Conservation (phyloP, 495 filamentous ascomycete genomes). For the Niebla homalea region DNA sequence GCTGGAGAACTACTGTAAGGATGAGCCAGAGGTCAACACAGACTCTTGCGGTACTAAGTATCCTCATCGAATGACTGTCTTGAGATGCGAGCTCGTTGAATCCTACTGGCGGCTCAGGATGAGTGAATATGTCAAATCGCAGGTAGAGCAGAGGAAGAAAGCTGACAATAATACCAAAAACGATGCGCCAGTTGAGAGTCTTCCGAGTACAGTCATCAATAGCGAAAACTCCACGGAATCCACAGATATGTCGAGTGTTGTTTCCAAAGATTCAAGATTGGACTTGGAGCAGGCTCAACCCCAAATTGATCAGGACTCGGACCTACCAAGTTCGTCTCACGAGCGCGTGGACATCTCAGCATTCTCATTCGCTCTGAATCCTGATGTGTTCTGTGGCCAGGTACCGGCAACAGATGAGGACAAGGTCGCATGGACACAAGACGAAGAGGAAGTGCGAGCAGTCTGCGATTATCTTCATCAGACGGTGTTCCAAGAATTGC, state of each 20-base stretch:
- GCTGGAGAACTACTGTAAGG: constrained; percentile 59
- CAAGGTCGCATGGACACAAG: constrained; percentile 67
- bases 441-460: constrained; percentile 78
- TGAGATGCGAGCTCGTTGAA: constrained; percentile 82
- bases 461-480: constrained; percentile 67
- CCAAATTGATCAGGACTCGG: no score
- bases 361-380: constrained; percentile 83
- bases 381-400: constrained; percentile 90
- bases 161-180: constrained; percentile 5
- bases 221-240: not conserved
- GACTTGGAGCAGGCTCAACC: no score
- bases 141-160: constrained; percentile 49
- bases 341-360: constrained; percentile 67
- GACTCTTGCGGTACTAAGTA: constrained; percentile 45
- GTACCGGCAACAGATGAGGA: constrained; percentile 79
- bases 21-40: constrained; percentile 15
- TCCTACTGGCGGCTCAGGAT: constrained; percentile 70
- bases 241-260: constrained; percentile 3
- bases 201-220: not conserved
- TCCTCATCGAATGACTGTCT: constrained; percentile 88
- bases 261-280: no score
- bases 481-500: constrained; percentile 57
- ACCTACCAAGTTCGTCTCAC: constrained; percentile 14
- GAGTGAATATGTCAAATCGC: constrained; percentile 66
- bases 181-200: no score